phyloP scores from a whole-genome alignment of 352 stramenopile species.

The Globisporangium orthogonon region DNA sequence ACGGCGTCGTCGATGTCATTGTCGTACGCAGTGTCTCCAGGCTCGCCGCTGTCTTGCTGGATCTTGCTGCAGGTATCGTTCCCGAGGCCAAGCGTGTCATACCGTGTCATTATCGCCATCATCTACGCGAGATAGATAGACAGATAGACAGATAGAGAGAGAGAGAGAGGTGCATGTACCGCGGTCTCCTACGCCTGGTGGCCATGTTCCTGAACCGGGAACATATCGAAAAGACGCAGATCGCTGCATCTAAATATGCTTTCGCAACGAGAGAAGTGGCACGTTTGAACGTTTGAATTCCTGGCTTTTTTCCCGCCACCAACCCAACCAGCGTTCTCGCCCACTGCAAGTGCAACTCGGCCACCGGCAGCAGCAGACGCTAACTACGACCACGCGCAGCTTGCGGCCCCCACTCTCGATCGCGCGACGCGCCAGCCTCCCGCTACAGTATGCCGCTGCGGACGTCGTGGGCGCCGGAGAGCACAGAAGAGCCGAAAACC shows the following conservation, averaged over 20 bases:
- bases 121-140: no score
- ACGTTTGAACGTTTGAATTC: no score
- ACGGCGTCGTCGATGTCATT: conserved; percentile 30
- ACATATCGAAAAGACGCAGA: no score
- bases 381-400: background rate
- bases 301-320: no score
- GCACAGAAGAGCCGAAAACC: background rate
- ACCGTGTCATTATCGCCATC: no score
- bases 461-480: conserved; percentile 7
- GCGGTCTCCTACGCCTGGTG: background rate
- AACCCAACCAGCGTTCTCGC: no score
- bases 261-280: background rate
- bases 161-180: background rate
- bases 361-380: background rate
- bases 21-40: conserved; percentile 11
- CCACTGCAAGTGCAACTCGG: no score
- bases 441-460: conserved; percentile 3
- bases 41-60: conserved; percentile 5
- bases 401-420: background rate
- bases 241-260: no score
- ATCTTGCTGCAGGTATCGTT: conserved; percentile 2
- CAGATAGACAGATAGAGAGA: no score
- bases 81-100: no score
- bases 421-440: background rate
- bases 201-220: background rate